These are phyloP conservation scores for Nothophaeocryptopus gaeumannii DNA, from an alignment of 2,329 filamentous ascomycete species.

Conservation along the genomic window DNA sequence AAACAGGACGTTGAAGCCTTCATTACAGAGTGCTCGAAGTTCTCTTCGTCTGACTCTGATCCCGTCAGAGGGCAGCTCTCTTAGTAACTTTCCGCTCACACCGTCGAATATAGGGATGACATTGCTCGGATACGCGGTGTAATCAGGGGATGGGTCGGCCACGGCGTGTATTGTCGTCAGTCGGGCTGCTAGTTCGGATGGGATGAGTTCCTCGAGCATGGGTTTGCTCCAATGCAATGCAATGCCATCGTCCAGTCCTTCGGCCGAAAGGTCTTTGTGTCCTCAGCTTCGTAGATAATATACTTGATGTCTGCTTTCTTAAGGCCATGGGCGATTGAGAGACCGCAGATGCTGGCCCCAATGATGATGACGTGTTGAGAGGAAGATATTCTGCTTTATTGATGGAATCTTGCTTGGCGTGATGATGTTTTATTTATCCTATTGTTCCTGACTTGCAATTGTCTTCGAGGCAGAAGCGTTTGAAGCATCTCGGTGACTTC, in stretches of 20 bases:
- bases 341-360: conserved; percentile 26
- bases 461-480: too few relatives aligned
- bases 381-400: not conserved
- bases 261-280: not conserved
- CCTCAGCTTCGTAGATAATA: conserved; percentile 22
- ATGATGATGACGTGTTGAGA: conserved; percentile 24
- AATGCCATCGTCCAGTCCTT: conserved; percentile 6
- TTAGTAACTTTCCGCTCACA: not conserved
- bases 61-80: not conserved
- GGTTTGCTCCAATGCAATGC: conserved; percentile 12
- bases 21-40: conserved; percentile 6
- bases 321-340: conserved; percentile 27
- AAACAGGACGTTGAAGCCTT: conserved; percentile 12
- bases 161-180: conserved; percentile 1
- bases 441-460: too few relatives aligned
- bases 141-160: not conserved
- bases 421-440: too few relatives aligned
- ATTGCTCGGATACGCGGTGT: not conserved
- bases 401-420: not conserved
- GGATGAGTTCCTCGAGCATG: not conserved
- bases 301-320: conserved; percentile 22
- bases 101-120: conserved; percentile 7
- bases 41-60: conserved; percentile 8
- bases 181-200: not conserved
- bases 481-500: too few relatives aligned